phyloP scores from a whole-genome alignment of 2,329 filamentous ascomycete genomes.

The Elsinoe perseae region DNA sequence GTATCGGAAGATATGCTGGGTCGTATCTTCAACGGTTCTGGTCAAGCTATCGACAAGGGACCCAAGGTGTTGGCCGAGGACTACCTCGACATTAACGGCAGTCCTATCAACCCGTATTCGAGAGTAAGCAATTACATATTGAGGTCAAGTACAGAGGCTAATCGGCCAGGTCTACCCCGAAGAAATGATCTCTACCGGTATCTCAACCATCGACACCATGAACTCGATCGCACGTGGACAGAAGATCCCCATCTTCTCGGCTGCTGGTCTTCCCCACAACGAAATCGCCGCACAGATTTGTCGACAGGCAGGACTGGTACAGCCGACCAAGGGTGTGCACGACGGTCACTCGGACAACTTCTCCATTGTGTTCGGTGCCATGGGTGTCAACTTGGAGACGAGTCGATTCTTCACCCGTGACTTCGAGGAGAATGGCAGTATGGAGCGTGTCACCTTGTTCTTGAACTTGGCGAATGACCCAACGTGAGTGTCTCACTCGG shows the following conservation, averaged over 20 bases:
- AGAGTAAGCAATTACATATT: constrained; percentile 54
- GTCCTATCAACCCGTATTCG: constrained; percentile 96
- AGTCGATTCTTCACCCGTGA: constrained; percentile 97
- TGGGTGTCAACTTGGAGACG: constrained; percentile 99
- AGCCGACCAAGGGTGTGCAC: constrained; percentile 83
- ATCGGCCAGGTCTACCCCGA: constrained; percentile 78
- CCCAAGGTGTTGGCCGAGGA: constrained; percentile 97
- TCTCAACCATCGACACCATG: constrained; percentile 98
- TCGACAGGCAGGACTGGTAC: constrained; percentile 89
- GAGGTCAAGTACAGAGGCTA: not conserved
- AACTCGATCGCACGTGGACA: constrained; percentile 87
- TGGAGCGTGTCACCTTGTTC: constrained; percentile 96
- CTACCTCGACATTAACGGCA: constrained; percentile 98
- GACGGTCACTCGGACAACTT: constrained; percentile 99
- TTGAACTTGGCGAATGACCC: constrained; percentile 98
- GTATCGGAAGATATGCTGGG: constrained; percentile 99
- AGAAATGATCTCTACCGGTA: constrained; percentile 99
- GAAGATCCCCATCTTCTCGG: constrained; percentile 99
- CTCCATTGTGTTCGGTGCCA: constrained; percentile 97
- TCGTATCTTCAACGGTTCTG: constrained; percentile 96
- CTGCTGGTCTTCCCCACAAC: constrained; percentile 96
- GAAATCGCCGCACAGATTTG: constrained; percentile 99
- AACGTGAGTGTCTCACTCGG: constrained; percentile 58
- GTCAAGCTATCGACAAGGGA: constrained; percentile 96
- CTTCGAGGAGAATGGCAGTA: constrained; percentile 97